Percentiles rank a stretch among this genome's conserved stretches.
Evolutionary conservation across 768 basidiomycete species (phyloP).

Genomic region (Rhodotorula diobovata): DNA sequence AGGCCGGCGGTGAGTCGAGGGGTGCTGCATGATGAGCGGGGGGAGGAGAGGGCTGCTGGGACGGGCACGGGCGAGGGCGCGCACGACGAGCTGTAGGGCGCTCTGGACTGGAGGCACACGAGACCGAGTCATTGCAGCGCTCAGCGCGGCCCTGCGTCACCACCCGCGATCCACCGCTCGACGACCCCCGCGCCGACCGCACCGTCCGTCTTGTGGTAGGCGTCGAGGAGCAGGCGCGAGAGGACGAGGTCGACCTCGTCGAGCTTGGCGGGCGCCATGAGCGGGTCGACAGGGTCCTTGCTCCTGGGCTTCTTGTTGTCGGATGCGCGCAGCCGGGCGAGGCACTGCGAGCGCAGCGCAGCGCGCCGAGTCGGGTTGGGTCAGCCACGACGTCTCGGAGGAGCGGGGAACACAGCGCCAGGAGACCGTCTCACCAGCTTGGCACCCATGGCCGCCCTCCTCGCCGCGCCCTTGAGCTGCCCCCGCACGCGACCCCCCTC

Average conservation of each 20-base stretch:
- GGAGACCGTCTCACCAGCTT: conserved; percentile 26
- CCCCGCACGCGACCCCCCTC: no score
- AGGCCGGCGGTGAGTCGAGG: conserved; percentile 42
- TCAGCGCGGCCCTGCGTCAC: background rate
- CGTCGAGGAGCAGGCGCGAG: conserved; percentile 9
- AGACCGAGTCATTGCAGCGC: no score
- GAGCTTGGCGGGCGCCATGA: background rate
- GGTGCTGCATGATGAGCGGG: conserved; percentile 9
- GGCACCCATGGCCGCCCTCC: conserved; percentile 38
- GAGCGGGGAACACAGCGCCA: background rate
- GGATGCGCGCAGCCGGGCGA: background rate
- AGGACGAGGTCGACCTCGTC: conserved; percentile 19
- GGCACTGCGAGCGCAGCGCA: no score
- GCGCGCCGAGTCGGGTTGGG: no score
- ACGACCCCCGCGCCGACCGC: conserved; percentile 4
- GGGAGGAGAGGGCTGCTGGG: no score
- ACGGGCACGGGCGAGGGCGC: background rate
- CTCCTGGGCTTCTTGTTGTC: background rate
- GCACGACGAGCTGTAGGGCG: conserved; percentile 26
- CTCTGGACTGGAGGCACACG: background rate
- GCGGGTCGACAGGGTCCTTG: background rate
- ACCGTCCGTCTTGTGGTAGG: background rate
- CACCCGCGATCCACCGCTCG: conserved; percentile 5
- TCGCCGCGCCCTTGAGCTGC: conserved; percentile 26
- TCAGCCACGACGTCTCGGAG: no score